Conservation (phyloP, 75 land plant species). For the Cupressus sempervirens region DNA sequence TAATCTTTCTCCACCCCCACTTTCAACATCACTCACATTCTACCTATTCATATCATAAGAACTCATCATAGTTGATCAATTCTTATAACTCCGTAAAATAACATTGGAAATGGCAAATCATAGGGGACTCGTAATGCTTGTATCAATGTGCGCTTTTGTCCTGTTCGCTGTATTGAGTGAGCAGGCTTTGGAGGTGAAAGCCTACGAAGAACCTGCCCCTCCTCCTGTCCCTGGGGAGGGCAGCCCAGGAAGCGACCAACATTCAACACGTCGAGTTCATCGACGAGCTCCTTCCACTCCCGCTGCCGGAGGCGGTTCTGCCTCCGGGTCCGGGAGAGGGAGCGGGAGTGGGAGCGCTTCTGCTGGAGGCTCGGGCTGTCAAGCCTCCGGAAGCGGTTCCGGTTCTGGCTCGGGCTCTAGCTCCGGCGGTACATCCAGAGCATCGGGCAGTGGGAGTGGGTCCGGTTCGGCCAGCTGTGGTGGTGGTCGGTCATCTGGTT, state of each 20-base stretch:
- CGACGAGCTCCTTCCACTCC: not conserved
- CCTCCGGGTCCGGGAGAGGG: slow-evolving; percentile 28
- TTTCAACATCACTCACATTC: not conserved
- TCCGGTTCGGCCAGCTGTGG: slow-evolving; percentile 26
- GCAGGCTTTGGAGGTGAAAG: not conserved
- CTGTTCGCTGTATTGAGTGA: not conserved
- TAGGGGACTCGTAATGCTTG: not conserved
- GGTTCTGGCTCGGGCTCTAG: slow-evolving; percentile 28
- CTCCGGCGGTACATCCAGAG: slow-evolving; percentile 8
- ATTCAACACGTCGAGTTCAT: not conserved
- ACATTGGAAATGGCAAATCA: not conserved
- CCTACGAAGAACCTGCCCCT: not conserved
- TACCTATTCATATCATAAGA: too few relatives aligned
- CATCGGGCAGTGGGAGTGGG: slow-evolving; percentile 23
- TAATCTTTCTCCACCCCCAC: not conserved
- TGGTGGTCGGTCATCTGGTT: slow-evolving; percentile 24
- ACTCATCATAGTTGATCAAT: too few relatives aligned
- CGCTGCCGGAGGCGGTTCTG: not conserved
- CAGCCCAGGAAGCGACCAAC: not conserved
- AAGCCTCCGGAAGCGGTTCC: not conserved
- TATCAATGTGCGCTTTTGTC: not conserved
- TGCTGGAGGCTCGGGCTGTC: not conserved
- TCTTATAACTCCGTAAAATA: too few relatives aligned
- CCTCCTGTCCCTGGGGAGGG: not conserved
- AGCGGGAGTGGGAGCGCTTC: slow-evolving; percentile 26